Conservation (phyloP, 345 rosid genomes). For the Eucalyptus polybractea region DNA sequence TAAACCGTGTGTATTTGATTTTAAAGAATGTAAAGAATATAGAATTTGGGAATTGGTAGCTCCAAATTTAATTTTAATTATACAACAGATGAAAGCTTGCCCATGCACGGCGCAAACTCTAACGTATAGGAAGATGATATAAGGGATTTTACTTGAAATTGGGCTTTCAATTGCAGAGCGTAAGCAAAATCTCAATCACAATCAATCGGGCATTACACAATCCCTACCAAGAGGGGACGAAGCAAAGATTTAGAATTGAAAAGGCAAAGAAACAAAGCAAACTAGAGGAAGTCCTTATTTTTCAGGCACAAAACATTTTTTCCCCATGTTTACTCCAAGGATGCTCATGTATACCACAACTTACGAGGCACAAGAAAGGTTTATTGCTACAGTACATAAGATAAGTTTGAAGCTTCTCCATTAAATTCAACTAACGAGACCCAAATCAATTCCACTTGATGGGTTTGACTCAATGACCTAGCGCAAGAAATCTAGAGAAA, state of each 20-base stretch:
- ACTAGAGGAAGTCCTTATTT: neutral
- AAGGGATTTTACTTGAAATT: neutral
- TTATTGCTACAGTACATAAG: neutral
- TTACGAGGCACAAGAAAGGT: neutral
- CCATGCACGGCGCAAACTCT: neutral
- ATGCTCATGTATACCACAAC: neutral
- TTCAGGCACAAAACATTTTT: neutral
- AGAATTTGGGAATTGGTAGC: neutral
- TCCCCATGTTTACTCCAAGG: neutral
- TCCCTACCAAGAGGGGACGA: neutral
- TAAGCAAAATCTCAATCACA: neutral
- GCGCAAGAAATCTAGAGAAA: neutral
- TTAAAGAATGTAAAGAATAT: neutral
- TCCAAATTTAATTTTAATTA: neutral
- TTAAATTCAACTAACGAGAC: neutral
- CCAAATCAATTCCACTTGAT: neutral
- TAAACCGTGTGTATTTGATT: neutral
- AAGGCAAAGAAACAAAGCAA: neutral
- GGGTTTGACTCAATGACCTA: neutral
- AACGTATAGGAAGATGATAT: neutral
- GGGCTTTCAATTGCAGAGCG: neutral
- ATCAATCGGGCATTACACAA: neutral
- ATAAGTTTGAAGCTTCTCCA: neutral
- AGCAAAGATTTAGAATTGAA: neutral
- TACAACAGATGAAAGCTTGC: neutral